Conservation (phyloP, 2,329 filamentous ascomycete genomes). For the Diaporthe vaccinii region DNA sequence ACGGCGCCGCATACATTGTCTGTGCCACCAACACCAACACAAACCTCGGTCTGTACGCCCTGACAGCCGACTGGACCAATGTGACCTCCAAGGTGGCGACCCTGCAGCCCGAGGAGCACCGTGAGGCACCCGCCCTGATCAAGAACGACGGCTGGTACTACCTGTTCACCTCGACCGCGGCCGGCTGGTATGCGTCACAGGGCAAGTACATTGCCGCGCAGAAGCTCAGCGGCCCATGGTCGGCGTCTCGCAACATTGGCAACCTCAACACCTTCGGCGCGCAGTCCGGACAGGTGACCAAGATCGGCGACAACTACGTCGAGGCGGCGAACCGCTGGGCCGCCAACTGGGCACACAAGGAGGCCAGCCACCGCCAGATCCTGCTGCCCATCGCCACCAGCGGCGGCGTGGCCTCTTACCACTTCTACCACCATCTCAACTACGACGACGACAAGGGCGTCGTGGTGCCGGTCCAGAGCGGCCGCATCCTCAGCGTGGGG, state of each 20-base stretch:
- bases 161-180: slow-evolving; percentile 8
- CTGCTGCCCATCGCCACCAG: not conserved
- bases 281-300: slow-evolving; percentile 9
- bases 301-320: slow-evolving; percentile 2
- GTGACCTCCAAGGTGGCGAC: slow-evolving; percentile 4
- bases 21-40: slow-evolving; percentile 10
- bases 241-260: slow-evolving; percentile 4
- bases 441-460: slow-evolving; percentile 11
- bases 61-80: slow-evolving; percentile 18
- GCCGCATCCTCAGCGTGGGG: slow-evolving; percentile 13
- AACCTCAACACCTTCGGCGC: slow-evolving; percentile 24
- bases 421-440: slow-evolving; percentile 2
- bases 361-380: slow-evolving; percentile 4
- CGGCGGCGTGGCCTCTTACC: slow-evolving; percentile 1
- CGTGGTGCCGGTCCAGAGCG: slow-evolving; percentile 17
- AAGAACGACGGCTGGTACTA: slow-evolving; percentile 20
- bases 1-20: not conserved
- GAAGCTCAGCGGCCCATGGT: not conserved
- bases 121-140: slow-evolving; percentile 14
- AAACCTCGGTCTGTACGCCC: not conserved
- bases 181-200: slow-evolving; percentile 17
- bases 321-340: slow-evolving; percentile 21
- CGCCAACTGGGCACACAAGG: slow-evolving; percentile 12
- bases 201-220: slow-evolving; percentile 10
- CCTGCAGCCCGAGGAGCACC: slow-evolving; percentile 9